Evolutionary conservation across 2,329 filamentous ascomycete species (phyloP).

Genomic region (Blastomyces gilchristii): DNA sequence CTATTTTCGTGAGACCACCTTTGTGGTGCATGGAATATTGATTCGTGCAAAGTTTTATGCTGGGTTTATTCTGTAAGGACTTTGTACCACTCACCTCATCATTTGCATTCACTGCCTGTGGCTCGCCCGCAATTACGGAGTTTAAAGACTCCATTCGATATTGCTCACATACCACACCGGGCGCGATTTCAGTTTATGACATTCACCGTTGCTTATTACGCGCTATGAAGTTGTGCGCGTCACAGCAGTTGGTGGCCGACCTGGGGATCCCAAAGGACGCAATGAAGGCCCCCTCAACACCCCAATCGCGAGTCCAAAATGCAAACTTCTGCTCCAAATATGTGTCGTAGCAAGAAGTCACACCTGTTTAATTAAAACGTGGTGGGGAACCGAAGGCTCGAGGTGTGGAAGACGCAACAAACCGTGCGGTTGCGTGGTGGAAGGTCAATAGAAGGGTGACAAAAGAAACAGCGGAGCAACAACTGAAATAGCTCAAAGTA

Average conservation of each 20-base stretch:
- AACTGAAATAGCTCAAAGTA: not conserved
- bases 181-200: not conserved
- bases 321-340: not conserved
- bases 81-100: constrained; percentile 1
- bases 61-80: not conserved
- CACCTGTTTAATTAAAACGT: not conserved
- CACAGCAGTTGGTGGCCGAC: not conserved
- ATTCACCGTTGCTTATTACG: not conserved
- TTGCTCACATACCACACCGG: not conserved
- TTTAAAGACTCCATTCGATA: not conserved
- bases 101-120: not conserved
- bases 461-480: not conserved
- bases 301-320: not conserved
- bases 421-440: not conserved
- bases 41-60: not conserved
- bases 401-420: not conserved
- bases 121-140: not conserved
- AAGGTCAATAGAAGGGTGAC: not conserved
- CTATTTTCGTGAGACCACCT: not conserved
- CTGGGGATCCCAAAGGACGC: not conserved
- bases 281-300: not conserved
- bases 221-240: not conserved
- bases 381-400: not conserved
- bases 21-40: not conserved
- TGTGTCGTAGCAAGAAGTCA: not conserved